These are phyloP conservation scores for Enteropsectra breve DNA, from an alignment of 371 early-diverging fungal genomes.

Conservation along the genomic window DNA sequence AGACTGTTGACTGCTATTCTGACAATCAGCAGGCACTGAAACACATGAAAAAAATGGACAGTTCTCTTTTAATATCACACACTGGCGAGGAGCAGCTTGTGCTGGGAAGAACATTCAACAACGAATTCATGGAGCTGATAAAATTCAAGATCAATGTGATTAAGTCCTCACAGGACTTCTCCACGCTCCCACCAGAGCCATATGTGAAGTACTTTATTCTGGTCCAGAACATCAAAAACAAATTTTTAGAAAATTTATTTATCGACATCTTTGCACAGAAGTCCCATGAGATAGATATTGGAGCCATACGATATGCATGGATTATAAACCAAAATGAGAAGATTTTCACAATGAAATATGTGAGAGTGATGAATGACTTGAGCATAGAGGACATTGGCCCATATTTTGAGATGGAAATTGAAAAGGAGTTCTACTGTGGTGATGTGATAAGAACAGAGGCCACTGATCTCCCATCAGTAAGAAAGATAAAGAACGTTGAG, in stretches of 20 bases:
- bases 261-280: conserved; percentile 25
- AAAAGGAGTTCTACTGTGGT: conserved; percentile 24
- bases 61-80: conserved; percentile 23
- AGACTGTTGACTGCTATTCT: conserved; percentile 17
- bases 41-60: conserved; percentile 27
- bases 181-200: conserved; percentile 17
- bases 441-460: conserved; percentile 28
- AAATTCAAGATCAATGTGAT: conserved; percentile 34
- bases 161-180: conserved; percentile 19
- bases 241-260: conserved; percentile 29
- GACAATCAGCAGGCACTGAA: conserved; percentile 13
- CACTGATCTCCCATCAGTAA: background rate
- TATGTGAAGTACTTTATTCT: conserved; percentile 36
- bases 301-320: conserved; percentile 39
- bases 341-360: conserved; percentile 33
- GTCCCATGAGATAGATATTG: conserved; percentile 19
- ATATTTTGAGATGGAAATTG: conserved; percentile 32
- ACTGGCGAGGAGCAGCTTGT: conserved; percentile 11
- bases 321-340: conserved; percentile 22
- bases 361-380: conserved; percentile 24
- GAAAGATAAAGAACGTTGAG: conserved; percentile 32
- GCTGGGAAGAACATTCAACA: conserved; percentile 39
- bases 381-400: conserved; percentile 43
- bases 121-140: conserved; percentile 36
- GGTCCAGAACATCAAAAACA: conserved; percentile 10